phyloP scores from a whole-genome alignment of 805 yeast genomes.

The Saturnispora ahearnii region DNA sequence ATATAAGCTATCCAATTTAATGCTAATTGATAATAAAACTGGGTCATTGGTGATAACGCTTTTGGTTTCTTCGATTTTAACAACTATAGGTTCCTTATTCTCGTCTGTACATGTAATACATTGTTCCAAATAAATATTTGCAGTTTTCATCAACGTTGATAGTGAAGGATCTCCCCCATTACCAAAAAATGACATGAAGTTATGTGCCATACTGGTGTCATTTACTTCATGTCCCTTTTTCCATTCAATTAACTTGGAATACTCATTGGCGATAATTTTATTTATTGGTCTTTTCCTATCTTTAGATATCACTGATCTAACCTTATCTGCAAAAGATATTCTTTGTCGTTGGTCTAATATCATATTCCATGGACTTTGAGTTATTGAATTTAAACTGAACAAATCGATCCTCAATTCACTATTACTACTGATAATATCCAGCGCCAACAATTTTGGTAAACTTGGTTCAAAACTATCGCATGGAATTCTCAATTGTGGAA shows the following conservation, averaged over 20 bases:
- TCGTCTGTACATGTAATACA: constrained; percentile 49
- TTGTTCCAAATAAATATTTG: constrained; percentile 50
- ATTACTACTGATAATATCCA: constrained; percentile 52
- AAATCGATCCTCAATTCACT: constrained; percentile 57
- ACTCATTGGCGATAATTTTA: constrained; percentile 33
- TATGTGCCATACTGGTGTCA: not conserved
- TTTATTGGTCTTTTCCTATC: constrained; percentile 33
- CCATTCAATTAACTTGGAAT: constrained; percentile 28
- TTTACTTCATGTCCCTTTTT: constrained; percentile 14
- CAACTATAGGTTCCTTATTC: constrained; percentile 34
- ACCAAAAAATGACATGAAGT: constrained; percentile 1
- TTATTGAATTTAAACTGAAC: constrained; percentile 40
- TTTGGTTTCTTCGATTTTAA: constrained; percentile 49
- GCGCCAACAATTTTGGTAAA: constrained; percentile 37
- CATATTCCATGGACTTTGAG: constrained; percentile 55
- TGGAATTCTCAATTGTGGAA: constrained; percentile 44
- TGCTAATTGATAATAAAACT: constrained; percentile 47
- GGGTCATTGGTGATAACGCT: constrained; percentile 65
- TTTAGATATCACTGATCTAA: constrained; percentile 45
- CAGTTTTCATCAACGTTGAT: constrained; percentile 28
- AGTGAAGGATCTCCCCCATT: constrained; percentile 21
- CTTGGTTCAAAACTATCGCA: constrained; percentile 36
- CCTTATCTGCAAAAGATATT: constrained; percentile 45
- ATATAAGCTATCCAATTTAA: constrained; percentile 57
- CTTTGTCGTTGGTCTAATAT: constrained; percentile 37